phyloP scores from a whole-genome alignment of 2,329 filamentous ascomycete genomes.

The Hyphodiscus sp. region DNA sequence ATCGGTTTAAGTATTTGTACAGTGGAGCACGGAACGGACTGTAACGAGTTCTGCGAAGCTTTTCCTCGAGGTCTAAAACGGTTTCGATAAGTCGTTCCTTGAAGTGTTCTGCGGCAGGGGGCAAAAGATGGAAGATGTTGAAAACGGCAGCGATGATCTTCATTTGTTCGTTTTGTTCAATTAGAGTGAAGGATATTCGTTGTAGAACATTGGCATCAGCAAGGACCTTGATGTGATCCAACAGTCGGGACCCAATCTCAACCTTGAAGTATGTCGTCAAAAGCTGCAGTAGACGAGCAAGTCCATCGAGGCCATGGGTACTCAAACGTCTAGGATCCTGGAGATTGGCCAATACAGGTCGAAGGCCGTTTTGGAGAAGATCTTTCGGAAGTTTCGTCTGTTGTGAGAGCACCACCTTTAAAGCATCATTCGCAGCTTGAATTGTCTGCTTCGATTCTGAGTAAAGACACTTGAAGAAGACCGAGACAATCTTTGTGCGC shows the following conservation, averaged over 20 bases:
- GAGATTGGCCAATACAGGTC: conserved; percentile 92
- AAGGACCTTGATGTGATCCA: conserved; percentile 89
- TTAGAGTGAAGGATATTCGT: conserved; percentile 87
- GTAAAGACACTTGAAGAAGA: conserved; percentile 98
- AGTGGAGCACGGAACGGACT: conserved; percentile 89
- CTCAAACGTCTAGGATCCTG: conserved; percentile 89
- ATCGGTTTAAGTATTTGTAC: conserved; percentile 89
- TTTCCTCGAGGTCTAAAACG: conserved; percentile 81
- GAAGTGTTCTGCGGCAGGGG: conserved; percentile 82
- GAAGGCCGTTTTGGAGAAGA: conserved; percentile 83
- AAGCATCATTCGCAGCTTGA: conserved; percentile 82
- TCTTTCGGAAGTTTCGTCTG: conserved; percentile 94
- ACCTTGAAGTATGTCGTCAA: conserved; percentile 99
- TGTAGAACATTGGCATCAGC: conserved; percentile 76
- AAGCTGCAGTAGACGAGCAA: conserved; percentile 82
- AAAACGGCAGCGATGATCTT: conserved; percentile 92
- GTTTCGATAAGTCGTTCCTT: conserved; percentile 85
- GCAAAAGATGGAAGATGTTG: conserved; percentile 95
- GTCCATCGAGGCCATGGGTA: conserved; percentile 81
- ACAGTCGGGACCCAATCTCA: conserved; percentile 85
- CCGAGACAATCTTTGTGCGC: conserved; percentile 71
- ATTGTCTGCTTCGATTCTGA: conserved; percentile 89
- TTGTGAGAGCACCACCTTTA: conserved; percentile 81
- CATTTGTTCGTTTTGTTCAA: conserved; percentile 89
- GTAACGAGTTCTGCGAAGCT: conserved; percentile 76